phyloP scores from a whole-genome alignment of 768 basidiomycete species.

The Zangia roseola region DNA sequence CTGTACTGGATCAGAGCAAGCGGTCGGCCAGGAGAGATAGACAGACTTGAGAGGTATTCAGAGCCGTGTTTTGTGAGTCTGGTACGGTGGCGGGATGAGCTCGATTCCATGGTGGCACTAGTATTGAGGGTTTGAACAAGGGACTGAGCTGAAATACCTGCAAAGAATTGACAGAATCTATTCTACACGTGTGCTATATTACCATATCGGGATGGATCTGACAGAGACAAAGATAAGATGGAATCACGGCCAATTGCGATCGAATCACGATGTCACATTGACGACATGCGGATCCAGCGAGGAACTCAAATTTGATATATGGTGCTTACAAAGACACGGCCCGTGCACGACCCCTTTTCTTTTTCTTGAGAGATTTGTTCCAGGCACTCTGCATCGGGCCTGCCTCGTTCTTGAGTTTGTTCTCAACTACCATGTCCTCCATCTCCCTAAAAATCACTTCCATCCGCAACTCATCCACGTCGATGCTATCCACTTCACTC shows the following conservation, averaged over 20 bases:
- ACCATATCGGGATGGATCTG: conserved; percentile 23
- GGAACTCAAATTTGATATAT: no score
- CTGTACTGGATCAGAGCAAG: no score
- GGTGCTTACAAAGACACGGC: conserved; percentile 26
- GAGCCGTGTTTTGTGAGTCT: conserved; percentile 6
- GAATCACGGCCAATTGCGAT: conserved; percentile 10
- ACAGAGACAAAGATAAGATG: conserved; percentile 15
- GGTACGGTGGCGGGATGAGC: no score
- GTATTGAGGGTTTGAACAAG: no score
- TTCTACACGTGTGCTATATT: conserved; percentile 5
- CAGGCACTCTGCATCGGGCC: conserved; percentile 58
- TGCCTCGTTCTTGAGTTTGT: conserved; percentile 50
- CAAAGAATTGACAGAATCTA: not conserved
- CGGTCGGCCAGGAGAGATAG: not conserved
- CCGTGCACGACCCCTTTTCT: conserved; percentile 21
- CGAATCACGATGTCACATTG: not conserved
- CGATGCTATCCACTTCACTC: conserved; percentile 52
- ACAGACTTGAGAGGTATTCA: conserved; percentile 4
- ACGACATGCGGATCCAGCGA: not conserved
- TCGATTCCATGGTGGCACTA: no score
- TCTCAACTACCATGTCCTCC: conserved; percentile 65
- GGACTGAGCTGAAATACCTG: not conserved
- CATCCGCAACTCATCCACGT: conserved; percentile 37
- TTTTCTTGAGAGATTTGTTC: conserved; percentile 40
- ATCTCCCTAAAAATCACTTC: conserved; percentile 52